phyloP scores from a whole-genome alignment of 305 asterid genomes.

The Rubia tinctorum region DNA sequence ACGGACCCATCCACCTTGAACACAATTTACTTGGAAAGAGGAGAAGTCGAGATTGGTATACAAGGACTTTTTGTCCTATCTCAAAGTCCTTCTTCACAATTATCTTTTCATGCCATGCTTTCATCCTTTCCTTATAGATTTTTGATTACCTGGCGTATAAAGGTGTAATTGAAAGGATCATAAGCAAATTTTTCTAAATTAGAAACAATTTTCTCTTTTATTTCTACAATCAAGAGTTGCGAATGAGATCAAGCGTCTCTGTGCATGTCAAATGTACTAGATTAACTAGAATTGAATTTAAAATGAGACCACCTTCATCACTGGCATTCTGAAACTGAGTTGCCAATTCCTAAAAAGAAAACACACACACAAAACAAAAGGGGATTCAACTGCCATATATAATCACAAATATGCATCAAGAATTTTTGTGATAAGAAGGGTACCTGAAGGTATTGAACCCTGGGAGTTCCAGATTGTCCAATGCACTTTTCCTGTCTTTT shows the following conservation, averaged over 20 bases:
- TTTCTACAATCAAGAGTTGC: conserved; percentile 45
- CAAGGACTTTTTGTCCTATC: too few relatives aligned
- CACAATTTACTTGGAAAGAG: too few relatives aligned
- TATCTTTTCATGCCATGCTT: too few relatives aligned
- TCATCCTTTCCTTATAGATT: too few relatives aligned
- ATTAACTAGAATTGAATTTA: neutral
- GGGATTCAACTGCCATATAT: neutral
- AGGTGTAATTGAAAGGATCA: conserved; percentile 87
- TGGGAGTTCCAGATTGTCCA: conserved; percentile 74
- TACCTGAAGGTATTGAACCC: conserved; percentile 88
- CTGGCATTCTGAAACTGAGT: conserved; percentile 73
- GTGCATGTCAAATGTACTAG: neutral
- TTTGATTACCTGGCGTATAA: conserved; percentile 68
- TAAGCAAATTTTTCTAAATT: conserved; percentile 92
- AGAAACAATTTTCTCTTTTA: conserved; percentile 77
- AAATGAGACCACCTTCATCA: conserved; percentile 52
- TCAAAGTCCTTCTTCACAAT: too few relatives aligned
- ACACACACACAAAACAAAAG: neutral
- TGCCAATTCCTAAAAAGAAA: conserved; percentile 59
- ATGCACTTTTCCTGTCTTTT: conserved; percentile 80
- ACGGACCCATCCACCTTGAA: too few relatives aligned
- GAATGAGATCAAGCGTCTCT: neutral
- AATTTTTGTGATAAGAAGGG: neutral
- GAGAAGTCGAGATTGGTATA: too few relatives aligned
- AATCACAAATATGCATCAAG: neutral